A percentile compares a stretch with the other conserved stretches of the same genome.
Conservation (phyloP, 352 stramenopile species). For the Phytophthora pseudosyringae region DNA sequence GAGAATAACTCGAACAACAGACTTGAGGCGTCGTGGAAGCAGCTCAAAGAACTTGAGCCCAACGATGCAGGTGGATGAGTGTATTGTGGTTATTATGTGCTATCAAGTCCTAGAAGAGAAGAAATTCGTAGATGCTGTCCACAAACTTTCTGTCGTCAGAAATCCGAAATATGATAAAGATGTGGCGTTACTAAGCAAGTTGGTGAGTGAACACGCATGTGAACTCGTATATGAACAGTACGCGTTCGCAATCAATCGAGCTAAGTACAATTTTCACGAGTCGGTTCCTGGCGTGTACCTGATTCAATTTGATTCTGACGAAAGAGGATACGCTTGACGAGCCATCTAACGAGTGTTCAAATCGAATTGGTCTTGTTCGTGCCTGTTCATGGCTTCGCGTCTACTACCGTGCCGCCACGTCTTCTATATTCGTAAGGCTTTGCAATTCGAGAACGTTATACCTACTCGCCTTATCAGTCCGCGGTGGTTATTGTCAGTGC, state of each 20-base stretch:
- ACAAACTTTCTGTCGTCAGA: slow-evolving; percentile 9
- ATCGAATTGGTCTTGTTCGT: slow-evolving; percentile 26
- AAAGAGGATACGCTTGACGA: slow-evolving; percentile 21
- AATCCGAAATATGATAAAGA: slow-evolving; percentile 24
- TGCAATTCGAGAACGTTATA: slow-evolving; percentile 15
- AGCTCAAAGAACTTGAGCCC: slow-evolving; percentile 13
- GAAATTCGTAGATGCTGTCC: slow-evolving; percentile 21
- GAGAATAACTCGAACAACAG: slow-evolving; percentile 38
- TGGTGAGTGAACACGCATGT: slow-evolving; percentile 34
- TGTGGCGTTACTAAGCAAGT: slow-evolving; percentile 16
- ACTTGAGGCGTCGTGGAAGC: slow-evolving; percentile 30
- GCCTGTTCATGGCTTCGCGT: slow-evolving; percentile 22
- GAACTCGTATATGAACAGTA: slow-evolving; percentile 27
- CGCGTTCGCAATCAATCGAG: slow-evolving; percentile 1
- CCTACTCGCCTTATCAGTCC: slow-evolving; percentile 10
- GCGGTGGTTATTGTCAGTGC: slow-evolving; percentile 12
- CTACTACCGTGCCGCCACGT: slow-evolving; percentile 20
- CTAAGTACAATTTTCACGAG: slow-evolving; percentile 21
- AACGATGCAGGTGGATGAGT: too few species aligned
- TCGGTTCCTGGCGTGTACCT: background rate
- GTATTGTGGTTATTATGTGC: too few species aligned
- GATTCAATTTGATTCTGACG: slow-evolving; percentile 1
- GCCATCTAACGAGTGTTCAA: slow-evolving; percentile 4
- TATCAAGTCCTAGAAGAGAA: slow-evolving; percentile 1
- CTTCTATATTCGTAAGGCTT: slow-evolving; percentile 16